Base-by-base conservation (phyloP, 306 rosid genomes). In the Acacia confusa region DNA sequence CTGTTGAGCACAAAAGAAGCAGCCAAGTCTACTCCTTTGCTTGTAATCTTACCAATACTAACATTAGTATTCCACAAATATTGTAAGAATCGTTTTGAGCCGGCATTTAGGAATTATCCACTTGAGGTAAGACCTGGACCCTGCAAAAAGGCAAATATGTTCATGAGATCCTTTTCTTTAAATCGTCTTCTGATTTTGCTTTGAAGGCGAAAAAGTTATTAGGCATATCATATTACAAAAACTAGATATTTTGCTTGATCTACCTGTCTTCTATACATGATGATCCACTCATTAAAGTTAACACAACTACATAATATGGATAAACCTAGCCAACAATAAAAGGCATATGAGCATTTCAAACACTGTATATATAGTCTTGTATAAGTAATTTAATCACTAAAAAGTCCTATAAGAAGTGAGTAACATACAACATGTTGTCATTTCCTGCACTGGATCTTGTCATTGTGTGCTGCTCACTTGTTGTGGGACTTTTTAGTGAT, bases 1-100 rank as follows among this genome's bases (percentile, higher is more conserved):
- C 86, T 95, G 78, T 97, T 95, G 66, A 91, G 99, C 90, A 93
- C 99, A 19, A 95, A 95, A 89, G 88, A 92, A 69, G 99, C 99
- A 50, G 99, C 94, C 9, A 93, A 92, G 43, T 93, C 98, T 11
- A 95, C 99, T 53, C 99, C 99, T 32, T 82, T 95, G 74, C 97
- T 95, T 50, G 92, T 90, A 2, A 75, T 88, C 38, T 82, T 95
- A 53, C 99, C 99, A 8, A 75, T 93, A 79, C 77, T 95, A 79
- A 95, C 99, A 67, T 79, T 89, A 11, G 83, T 91, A 80, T 93
- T 95, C 86, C 99, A 95, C 91, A 92, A 91, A 79, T 93, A 86
- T 81, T 92, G 98, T 89, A 90, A 94, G 84, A 45, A 78, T 36
- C 97, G 98, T 20, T 92, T 96, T 38, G 97, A 96, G 84, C 97